Base-by-base conservation (phyloP, 2,329 filamentous ascomycete genomes). In the Xylariales sp. region DNA sequence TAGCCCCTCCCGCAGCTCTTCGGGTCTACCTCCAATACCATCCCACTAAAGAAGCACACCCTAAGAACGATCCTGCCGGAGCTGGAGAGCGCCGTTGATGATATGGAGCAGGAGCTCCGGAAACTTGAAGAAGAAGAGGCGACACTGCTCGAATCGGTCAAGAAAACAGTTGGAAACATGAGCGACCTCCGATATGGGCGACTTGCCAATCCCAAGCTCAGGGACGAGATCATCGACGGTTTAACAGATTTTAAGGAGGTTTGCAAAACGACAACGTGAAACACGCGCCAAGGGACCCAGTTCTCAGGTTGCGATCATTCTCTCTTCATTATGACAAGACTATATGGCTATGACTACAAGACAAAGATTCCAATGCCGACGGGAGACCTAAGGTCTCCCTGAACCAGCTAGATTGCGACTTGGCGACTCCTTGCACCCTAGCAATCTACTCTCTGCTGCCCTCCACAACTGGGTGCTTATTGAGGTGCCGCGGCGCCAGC, bases 171-270 rank as follows among this genome's bases (percentile, higher is more conserved):
- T 13, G 83, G 83, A 21, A 78, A 76, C 33, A 66, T 95, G 56
- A 94, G 88, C 59, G 87, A 94, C 60, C 69, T 95, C 39, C 80
- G 86, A 31, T 91, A 93, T 53, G 88, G 89, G 25, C 81, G 81
- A 39, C 74, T 93, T 41, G 72, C 76, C 24, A 84, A 85, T 45
- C 60, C 70, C 16, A 70, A 78, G 42, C 62, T 90, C 21, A 70
- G 70, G 18, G 72, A 78, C 32, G 82, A 89, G 47, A 76, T 88
- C 20, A 64, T 88, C 14, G 75, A 82, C 32, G 82, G 82, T 5
- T 65, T 93, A 24, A 66, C 70, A 44, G 71, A 74, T 44, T 66
- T 88, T 23, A 78, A 85, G 56, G 69, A 78, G 44, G 70, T 74
- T 17, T 89, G 85, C 58, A 70, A 75, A 42, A 56, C 50, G 40